These are phyloP conservation scores for Lodderomyces oxycetoniae DNA, from an alignment of 1,139 yeast genomes.

Conservation along the genomic window DNA sequence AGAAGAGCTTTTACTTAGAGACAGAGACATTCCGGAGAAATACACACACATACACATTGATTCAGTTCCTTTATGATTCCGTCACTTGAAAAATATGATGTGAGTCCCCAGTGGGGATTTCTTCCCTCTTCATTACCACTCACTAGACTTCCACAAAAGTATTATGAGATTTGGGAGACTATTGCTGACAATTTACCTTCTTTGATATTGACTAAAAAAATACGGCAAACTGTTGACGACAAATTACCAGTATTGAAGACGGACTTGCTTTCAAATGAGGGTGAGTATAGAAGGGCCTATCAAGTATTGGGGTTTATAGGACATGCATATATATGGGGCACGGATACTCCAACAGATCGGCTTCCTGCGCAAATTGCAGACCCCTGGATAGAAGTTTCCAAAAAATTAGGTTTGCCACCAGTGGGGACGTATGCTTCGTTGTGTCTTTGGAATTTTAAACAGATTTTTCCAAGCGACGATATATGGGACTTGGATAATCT, in stretches of 20 bases:
- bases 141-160: conserved; percentile 51
- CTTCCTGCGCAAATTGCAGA: conserved; percentile 65
- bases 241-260: conserved; percentile 51
- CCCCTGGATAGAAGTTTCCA: conserved; percentile 62
- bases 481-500: conserved; percentile 57
- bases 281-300: conserved; percentile 73
- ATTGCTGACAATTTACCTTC: conserved; percentile 66
- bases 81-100: conserved; percentile 55
- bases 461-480: conserved; percentile 48
- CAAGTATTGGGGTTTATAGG: conserved; percentile 71
- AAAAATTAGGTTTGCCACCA: conserved; percentile 71
- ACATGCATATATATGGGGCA: conserved; percentile 89
- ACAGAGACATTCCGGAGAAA: no score
- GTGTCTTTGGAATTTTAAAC: conserved; percentile 82
- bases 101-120: conserved; percentile 70
- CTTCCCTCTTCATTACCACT: conserved; percentile 69
- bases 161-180: conserved; percentile 75
- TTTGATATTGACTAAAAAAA: conserved; percentile 58
- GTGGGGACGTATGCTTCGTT: conserved; percentile 83
- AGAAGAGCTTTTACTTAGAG: no score
- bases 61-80: conserved; percentile 3
- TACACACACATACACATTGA: no score
- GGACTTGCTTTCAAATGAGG: conserved; percentile 35
- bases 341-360: conserved; percentile 58
- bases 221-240: conserved; percentile 54